A percentile compares a stretch with the other conserved stretches of the same genome.
phyloP scores from a whole-genome alignment of 495 filamentous ascomycete species.

The Geoglossum glabrum region DNA sequence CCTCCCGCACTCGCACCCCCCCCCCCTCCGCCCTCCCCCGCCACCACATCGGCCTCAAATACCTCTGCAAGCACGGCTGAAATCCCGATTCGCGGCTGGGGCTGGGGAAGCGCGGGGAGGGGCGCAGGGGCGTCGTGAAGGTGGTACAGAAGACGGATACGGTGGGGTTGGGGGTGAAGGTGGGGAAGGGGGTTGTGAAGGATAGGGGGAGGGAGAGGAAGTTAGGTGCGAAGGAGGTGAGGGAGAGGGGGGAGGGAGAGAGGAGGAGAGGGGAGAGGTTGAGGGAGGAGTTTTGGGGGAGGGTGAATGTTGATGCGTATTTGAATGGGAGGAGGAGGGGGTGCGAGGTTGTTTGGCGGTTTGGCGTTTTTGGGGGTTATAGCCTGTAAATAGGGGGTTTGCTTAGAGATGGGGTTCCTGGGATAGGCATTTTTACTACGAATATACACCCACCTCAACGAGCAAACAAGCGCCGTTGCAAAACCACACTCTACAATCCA shows the following conservation, averaged over 20 bases:
- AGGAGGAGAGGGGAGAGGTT: slow-evolving; percentile 42
- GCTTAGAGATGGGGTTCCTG: too few species aligned
- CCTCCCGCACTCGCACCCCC: slow-evolving; percentile 62
- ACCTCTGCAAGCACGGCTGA: slow-evolving; percentile 66
- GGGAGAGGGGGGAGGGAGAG: slow-evolving; percentile 20
- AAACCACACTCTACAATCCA: too few species aligned
- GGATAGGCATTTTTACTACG: too few species aligned
- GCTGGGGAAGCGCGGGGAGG: slow-evolving; percentile 50
- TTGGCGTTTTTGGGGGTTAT: too few species aligned
- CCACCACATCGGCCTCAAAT: slow-evolving; percentile 50
- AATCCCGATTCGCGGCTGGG: slow-evolving; percentile 63
- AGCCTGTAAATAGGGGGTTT: too few species aligned
- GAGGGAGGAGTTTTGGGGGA: slow-evolving; percentile 44
- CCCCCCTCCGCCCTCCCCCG: slow-evolving; percentile 67
- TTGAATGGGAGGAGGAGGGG: too few species aligned
- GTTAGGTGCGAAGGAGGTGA: too few species aligned
- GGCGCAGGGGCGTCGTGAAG: slow-evolving; percentile 58
- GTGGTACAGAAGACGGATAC: slow-evolving; percentile 50
- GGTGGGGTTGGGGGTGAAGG: slow-evolving; percentile 42
- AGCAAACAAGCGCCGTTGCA: too few species aligned
- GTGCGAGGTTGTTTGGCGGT: too few species aligned
- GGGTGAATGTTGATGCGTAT: slow-evolving; percentile 52
- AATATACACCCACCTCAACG: too few species aligned
- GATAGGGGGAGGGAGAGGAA: too few species aligned
- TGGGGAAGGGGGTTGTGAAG: slow-evolving; percentile 16